Percentiles rank a stretch among this genome's conserved stretches.
Conservation (phyloP, 345 rosid species). For the Hypericum perforatum region DNA sequence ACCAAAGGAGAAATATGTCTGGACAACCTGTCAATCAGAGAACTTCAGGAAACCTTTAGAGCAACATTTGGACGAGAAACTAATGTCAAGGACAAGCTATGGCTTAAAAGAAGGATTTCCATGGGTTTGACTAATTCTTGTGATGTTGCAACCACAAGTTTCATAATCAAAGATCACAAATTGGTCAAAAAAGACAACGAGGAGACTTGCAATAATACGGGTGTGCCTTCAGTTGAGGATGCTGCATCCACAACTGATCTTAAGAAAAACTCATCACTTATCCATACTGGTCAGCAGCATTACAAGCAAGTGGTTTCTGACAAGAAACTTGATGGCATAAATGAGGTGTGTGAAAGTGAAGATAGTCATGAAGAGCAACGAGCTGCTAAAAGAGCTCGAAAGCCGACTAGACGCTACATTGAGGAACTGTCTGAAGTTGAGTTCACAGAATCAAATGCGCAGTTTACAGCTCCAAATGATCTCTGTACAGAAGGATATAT, state of each 20-base stretch:
- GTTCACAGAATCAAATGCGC: constrained; percentile 36
- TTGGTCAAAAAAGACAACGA: constrained; percentile 32
- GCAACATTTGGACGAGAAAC: constrained; percentile 85
- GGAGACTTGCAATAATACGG: constrained; percentile 23
- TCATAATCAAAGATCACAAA: constrained; percentile 42
- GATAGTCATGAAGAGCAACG: constrained; percentile 41
- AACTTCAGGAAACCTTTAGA: constrained; percentile 74
- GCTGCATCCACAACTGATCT: constrained; percentile 13
- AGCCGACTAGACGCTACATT: constrained; percentile 75
- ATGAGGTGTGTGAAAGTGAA: constrained; percentile 32
- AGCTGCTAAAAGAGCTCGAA: constrained; percentile 66
- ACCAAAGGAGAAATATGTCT: constrained; percentile 53
- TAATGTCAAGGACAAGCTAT: constrained; percentile 84
- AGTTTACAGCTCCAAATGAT: constrained; percentile 27
- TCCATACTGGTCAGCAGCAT: constrained; percentile 23
- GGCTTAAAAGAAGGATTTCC: constrained; percentile 81
- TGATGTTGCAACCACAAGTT: constrained; percentile 43
- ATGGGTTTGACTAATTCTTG: constrained; percentile 71
- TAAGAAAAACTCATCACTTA: constrained; percentile 22
- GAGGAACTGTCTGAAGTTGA: constrained; percentile 74
- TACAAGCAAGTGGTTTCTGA: constrained; percentile 26
- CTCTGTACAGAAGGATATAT: constrained; percentile 22
- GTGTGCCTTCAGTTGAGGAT: constrained; percentile 20
- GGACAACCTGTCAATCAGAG: constrained; percentile 65
- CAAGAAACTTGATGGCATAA: constrained; percentile 22